Base-by-base conservation (phyloP, 2,329 filamentous ascomycete genomes). In the Microcyclosporella mali region DNA sequence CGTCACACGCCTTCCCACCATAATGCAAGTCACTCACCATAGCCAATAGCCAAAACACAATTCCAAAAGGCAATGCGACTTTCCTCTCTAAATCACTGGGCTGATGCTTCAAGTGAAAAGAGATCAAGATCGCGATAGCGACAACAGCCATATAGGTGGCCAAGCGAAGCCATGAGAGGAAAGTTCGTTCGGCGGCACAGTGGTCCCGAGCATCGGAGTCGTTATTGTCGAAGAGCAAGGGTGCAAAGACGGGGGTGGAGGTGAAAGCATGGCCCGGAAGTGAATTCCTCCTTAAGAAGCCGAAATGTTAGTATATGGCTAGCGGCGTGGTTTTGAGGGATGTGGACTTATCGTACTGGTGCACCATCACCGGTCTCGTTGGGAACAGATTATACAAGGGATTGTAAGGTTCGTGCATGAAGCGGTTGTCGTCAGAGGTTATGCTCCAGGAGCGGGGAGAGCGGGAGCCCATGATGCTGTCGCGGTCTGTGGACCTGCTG, bases 101-200 rank as follows among this genome's bases (percentile, higher is more conserved):
- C 56, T 81, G 68, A 14, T 72, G 72, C 59, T 88, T 89, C 37
- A 98, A 75, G 60, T 98, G 90, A 64, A 98, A 98, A 11, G 87
- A 94, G 38, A 95, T 74, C 8, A 94, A 81, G 53, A 98, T 95
- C 38, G 92, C 90, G 25, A 94, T 78, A 19, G 86, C 80, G 7
- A 97, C 88, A 39, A 98, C 74, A 51, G 88, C 81, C 77, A 97
- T 89, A 69, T 95, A 95, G 56, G 95, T 79, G 25, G 85, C 82
- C 2, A 97, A 77, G 3, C 89, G 82, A 15, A 97, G 79, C 76
- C 92, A 95, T 2, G 90, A 92, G 19, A 97, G 81, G 61, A 95
- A 95, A 0, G 79, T 88, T 63, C 85, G 70, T 65, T 89, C 85
- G 50, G 88, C 88, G 36, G 85, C 85, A 59, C 84, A 85, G 64